Percentiles rank a stretch among this genome's conserved stretches.
Evolutionary conservation across 73 alveolate genomes (phyloP).

Genomic region (Stentor coeruleus): DNA sequence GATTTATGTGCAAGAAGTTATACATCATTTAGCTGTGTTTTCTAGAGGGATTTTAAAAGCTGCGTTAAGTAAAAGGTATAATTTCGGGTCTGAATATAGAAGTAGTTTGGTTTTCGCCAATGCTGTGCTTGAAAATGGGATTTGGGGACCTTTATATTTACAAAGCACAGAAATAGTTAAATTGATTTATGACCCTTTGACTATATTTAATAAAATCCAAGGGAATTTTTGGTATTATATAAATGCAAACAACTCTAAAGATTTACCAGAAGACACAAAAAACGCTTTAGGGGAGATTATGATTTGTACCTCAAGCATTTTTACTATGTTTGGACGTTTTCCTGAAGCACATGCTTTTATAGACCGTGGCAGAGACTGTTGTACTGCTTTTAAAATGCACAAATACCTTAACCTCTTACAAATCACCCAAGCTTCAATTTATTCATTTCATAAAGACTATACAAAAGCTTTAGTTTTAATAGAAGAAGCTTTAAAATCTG

Average conservation of each 20-base stretch:
- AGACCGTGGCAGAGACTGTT: neutral
- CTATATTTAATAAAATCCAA: neutral
- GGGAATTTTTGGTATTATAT: conserved; percentile 20
- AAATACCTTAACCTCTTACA: too few species aligned
- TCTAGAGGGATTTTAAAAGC: neutral
- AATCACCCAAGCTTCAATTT: neutral
- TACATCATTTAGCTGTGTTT: neutral
- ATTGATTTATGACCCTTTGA: neutral
- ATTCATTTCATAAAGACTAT: neutral
- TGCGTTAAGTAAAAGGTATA: neutral
- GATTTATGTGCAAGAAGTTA: neutral
- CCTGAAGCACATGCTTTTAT: neutral
- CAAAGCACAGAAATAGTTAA: neutral
- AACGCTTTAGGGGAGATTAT: neutral
- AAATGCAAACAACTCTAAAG: neutral
- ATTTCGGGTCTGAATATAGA: neutral
- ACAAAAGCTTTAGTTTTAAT: neutral
- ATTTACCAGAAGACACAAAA: neutral
- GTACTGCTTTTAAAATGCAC: conserved; percentile 22
- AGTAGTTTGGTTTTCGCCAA: neutral
- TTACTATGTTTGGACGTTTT: neutral
- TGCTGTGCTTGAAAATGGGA: neutral
- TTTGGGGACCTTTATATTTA: neutral
- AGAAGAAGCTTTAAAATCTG: neutral
- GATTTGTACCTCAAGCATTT: neutral